Percentiles rank a stretch among this genome's conserved stretches.
phyloP scores from a whole-genome alignment of 2,329 filamentous ascomycete genomes.

The Penicillium sumatraense region DNA sequence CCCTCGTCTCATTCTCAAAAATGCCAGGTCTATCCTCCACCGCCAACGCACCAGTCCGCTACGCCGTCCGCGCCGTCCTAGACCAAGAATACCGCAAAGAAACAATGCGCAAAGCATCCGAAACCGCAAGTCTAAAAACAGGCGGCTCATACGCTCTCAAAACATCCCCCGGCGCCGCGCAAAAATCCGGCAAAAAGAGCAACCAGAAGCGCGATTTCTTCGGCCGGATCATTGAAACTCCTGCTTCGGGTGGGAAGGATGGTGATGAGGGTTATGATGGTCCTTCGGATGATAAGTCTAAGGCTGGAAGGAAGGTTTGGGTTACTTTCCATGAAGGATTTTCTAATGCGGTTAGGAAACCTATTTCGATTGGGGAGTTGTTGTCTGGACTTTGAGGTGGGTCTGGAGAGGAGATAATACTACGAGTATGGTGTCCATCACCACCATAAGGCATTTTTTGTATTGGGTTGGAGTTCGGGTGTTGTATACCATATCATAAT shows the following conservation, averaged over 20 bases:
- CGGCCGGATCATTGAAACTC: conserved; percentile 67
- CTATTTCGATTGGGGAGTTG: conserved; percentile 79
- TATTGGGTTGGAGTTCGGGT: neutral
- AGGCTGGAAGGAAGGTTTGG: conserved; percentile 70
- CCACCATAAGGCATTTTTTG: neutral
- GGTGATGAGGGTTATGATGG: conserved; percentile 44
- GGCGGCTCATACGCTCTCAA: conserved; percentile 22
- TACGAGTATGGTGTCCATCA: too few species aligned
- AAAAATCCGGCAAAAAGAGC: conserved; percentile 34
- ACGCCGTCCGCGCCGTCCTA: conserved; percentile 88
- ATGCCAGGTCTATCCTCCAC: conserved; percentile 50
- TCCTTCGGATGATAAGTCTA: conserved; percentile 38
- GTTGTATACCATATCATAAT: neutral
- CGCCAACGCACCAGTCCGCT: conserved; percentile 76
- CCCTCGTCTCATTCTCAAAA: conserved; percentile 68
- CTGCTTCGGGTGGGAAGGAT: conserved; percentile 43
- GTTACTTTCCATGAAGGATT: conserved; percentile 88
- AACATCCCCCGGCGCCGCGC: conserved; percentile 29
- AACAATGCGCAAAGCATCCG: conserved; percentile 67
- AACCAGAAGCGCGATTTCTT: conserved; percentile 81
- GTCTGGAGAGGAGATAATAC: conserved; percentile 4
- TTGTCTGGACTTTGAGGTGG: conserved; percentile 53
- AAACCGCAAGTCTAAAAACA: conserved; percentile 52
- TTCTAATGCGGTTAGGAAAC: conserved; percentile 90
- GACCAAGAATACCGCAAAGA: conserved; percentile 87